These are phyloP conservation scores for Cryphonectria japonica DNA, from an alignment of 2,329 filamentous ascomycete genomes.

Conservation along the genomic window DNA sequence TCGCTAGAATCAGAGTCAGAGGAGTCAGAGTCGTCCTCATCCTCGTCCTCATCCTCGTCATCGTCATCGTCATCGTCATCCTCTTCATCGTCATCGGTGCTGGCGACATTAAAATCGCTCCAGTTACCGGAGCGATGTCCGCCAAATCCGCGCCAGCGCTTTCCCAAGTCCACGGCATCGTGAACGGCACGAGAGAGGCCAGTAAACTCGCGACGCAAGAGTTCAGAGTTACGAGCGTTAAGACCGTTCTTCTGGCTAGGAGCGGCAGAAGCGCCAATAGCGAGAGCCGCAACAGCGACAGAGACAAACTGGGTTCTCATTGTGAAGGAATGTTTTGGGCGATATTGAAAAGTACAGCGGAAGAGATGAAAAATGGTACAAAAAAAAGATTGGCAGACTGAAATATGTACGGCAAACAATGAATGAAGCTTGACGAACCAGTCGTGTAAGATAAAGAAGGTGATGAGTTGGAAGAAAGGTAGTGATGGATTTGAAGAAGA, in stretches of 20 bases:
- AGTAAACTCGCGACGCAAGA: background rate
- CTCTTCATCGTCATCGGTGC: background rate
- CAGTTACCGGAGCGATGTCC: background rate
- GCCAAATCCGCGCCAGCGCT: background rate
- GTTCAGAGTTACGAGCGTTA: background rate
- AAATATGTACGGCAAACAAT: background rate
- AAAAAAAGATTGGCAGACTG: background rate
- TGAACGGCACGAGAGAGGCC: background rate
- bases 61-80: background rate
- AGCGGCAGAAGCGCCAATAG: background rate
- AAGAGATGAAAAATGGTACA: background rate
- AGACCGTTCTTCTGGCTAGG: background rate
- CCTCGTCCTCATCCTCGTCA: background rate
- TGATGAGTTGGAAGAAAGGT: background rate
- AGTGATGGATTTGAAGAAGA: background rate
- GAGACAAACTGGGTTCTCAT: background rate
- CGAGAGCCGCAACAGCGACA: background rate
- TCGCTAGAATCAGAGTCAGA: background rate
- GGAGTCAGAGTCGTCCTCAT: background rate
- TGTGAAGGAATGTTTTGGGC: background rate
- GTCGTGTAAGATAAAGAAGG: background rate
- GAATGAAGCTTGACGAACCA: background rate
- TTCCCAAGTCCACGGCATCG: background rate
- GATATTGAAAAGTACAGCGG: background rate
- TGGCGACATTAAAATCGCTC: background rate